These are phyloP conservation scores for Aspergillus neoniger DNA, from an alignment of 2,329 filamentous ascomycete genomes.

Conservation along the genomic window DNA sequence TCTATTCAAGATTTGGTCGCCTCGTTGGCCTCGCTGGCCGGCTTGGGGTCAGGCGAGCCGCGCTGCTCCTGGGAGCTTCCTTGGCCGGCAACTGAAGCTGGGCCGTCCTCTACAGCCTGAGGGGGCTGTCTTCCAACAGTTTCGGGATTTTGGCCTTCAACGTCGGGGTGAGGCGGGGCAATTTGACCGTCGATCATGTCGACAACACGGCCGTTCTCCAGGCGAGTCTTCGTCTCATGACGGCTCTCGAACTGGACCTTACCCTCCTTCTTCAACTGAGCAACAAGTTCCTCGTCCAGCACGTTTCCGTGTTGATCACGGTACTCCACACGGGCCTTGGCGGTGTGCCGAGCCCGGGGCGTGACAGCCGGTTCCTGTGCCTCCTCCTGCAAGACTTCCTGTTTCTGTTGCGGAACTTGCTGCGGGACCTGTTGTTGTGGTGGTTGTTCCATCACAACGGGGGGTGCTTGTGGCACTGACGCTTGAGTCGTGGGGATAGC, in stretches of 20 bases:
- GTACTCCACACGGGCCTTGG: conserved; percentile 88
- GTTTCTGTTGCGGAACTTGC: conserved; percentile 24
- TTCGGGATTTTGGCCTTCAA: conserved; percentile 60
- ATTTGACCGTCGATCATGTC: conserved; percentile 40
- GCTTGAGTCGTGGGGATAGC: conserved; percentile 28
- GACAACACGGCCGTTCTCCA: conserved; percentile 78
- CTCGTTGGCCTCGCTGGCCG: conserved; percentile 51
- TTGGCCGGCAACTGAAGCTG: conserved; percentile 43
- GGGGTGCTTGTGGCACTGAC: conserved; percentile 14
- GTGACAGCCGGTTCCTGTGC: conserved; percentile 36
- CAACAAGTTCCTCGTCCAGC: conserved; percentile 79
- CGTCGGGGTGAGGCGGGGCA: conserved; percentile 59
- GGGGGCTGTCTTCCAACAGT: conserved; percentile 49
- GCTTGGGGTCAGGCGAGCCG: conserved; percentile 44
- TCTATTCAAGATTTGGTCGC: conserved; percentile 40
- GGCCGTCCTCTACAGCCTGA: conserved; percentile 38
- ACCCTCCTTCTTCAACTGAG: conserved; percentile 69
- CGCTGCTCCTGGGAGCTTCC: conserved; percentile 40
- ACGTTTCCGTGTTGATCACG: conserved; percentile 92
- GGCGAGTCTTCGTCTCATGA: conserved; percentile 89
- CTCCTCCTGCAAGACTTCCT: conserved; percentile 22
- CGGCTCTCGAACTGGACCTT: conserved; percentile 95
- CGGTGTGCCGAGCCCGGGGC: conserved; percentile 41
- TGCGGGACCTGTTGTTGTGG: conserved; percentile 21
- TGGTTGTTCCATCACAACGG: conserved; percentile 11